Evolutionary conservation across 176 grass and related monocot species (phyloP).

Genomic region (Aegilops tauschii): DNA sequence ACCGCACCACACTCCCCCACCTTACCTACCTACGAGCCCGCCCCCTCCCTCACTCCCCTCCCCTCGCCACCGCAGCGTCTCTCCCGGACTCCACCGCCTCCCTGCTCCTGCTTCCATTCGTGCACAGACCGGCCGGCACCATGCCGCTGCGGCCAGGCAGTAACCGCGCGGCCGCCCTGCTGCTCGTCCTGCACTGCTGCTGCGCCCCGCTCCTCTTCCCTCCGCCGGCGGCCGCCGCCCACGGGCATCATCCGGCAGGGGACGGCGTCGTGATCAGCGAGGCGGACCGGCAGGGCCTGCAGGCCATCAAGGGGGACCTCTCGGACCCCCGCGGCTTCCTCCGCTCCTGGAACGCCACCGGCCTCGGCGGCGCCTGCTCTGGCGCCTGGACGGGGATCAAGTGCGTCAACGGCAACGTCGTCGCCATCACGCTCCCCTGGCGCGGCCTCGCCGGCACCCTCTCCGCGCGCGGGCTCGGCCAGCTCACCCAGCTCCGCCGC

Average conservation of each 20-base stretch:
- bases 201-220: not conserved
- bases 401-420: conserved; percentile 20
- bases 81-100: not conserved
- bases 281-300: conserved; percentile 62
- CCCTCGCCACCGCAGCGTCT: not conserved
- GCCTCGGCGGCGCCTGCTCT: conserved; percentile 60
- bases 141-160: not conserved
- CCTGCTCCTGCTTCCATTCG: not conserved
- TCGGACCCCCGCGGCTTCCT: conserved; percentile 48
- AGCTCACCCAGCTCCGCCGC: not conserved
- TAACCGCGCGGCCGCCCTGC: not conserved
- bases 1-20: not conserved
- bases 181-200: not conserved
- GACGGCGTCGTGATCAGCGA: conserved; percentile 64
- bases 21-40: not conserved
- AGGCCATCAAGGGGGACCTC: conserved; percentile 62
- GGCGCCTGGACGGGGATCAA: conserved; percentile 46
- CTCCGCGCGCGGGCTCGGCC: not conserved
- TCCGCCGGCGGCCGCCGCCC: not conserved
- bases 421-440: conserved; percentile 25
- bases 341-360: conserved; percentile 66
- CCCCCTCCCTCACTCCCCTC: not conserved
- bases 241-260: not conserved
- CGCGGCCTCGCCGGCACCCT: not conserved
- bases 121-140: not conserved